phyloP scores from a whole-genome alignment of 179 eudicot species.

The Patellifolia procumbens region DNA sequence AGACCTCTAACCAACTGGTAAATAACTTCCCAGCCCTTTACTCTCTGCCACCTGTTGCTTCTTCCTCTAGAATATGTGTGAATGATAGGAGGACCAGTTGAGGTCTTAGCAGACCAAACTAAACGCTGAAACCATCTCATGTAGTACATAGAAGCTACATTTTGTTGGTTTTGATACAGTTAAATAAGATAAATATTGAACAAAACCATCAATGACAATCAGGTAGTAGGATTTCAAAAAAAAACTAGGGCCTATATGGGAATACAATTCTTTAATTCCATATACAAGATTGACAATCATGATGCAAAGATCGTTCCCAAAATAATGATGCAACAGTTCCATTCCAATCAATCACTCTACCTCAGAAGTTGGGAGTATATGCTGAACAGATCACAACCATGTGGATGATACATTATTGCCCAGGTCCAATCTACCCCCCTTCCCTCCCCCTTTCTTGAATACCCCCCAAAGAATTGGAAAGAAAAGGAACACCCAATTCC shows the following conservation, averaged over 20 bases:
- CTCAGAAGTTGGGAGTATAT: background rate
- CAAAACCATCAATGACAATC: too few species aligned
- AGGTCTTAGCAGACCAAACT: too few species aligned
- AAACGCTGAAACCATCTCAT: background rate
- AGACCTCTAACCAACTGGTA: too few species aligned
- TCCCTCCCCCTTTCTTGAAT: background rate
- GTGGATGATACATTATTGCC: background rate
- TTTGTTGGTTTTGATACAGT: background rate
- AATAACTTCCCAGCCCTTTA: too few species aligned
- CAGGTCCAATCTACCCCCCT: background rate
- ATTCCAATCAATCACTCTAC: background rate
- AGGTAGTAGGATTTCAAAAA: too few species aligned
- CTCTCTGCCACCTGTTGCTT: too few species aligned
- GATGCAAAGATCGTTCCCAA: background rate
- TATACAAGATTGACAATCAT: background rate
- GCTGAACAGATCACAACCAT: background rate
- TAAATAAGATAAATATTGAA: too few species aligned
- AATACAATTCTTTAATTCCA: too few species aligned
- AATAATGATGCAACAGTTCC: background rate
- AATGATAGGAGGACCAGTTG: background rate
- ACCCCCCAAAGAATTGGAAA: too few species aligned
- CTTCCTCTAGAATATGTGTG: too few species aligned
- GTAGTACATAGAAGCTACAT: background rate
- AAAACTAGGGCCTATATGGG: background rate
- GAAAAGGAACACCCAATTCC: background rate